Evolutionary conservation across 805 yeast genomes (phyloP).

Genomic region (Millerozyma acaciae): DNA sequence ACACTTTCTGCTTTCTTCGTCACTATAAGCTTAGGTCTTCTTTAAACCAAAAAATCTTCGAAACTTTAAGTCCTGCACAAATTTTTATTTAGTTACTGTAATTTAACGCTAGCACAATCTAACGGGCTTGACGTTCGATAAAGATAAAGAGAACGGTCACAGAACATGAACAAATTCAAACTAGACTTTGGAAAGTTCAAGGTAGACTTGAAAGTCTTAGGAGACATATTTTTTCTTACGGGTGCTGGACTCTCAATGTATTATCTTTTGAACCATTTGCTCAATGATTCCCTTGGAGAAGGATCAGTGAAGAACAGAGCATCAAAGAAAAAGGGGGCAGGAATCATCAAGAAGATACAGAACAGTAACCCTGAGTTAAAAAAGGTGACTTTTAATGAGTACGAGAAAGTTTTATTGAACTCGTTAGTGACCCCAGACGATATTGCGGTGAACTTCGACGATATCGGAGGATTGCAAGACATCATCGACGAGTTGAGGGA

Average conservation of each 20-base stretch:
- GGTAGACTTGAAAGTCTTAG: slow-evolving; percentile 36
- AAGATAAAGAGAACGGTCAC: background rate
- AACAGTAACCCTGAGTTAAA: slow-evolving; percentile 54
- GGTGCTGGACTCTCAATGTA: slow-evolving; percentile 71
- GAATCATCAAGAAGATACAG: slow-evolving; percentile 32
- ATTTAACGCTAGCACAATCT: background rate
- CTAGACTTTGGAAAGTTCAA: slow-evolving; percentile 36
- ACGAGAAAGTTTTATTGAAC: slow-evolving; percentile 74
- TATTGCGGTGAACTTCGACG: slow-evolving; percentile 68
- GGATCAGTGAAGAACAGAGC: slow-evolving; percentile 45
- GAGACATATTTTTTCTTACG: slow-evolving; percentile 39
- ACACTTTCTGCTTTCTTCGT: no score
- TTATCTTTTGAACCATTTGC: slow-evolving; percentile 47
- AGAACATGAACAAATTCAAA: slow-evolving; percentile 28
- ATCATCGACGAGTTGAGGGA: slow-evolving; percentile 85
- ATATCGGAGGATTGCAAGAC: slow-evolving; percentile 84
- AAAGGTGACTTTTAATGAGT: slow-evolving; percentile 54
- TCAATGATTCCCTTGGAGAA: slow-evolving; percentile 31
- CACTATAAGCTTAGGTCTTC: no score
- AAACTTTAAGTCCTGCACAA: no score
- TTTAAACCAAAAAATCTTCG: no score
- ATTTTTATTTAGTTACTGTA: no score
- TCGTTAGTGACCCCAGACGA: slow-evolving; percentile 83
- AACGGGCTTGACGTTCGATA: background rate
- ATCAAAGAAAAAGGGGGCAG: slow-evolving; percentile 59